Evolutionary conservation across 192 early-diverging fungal genomes (phyloP), one percentile per base, ranked within the genome.

Genomic region (Entomortierella beljakovae): DNA sequence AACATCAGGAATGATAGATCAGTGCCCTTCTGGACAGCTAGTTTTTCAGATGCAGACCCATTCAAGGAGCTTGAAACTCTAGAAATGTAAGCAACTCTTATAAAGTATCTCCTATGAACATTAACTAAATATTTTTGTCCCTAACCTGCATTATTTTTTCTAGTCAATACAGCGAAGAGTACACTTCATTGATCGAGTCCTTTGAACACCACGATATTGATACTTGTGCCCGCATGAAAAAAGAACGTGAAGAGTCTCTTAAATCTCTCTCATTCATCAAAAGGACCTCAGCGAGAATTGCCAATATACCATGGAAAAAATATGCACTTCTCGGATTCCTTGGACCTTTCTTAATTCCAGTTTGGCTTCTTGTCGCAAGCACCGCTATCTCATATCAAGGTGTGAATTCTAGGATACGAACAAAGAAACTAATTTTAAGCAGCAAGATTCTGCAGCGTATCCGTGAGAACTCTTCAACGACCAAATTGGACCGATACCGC

Each of bases 21-120:
- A n/a, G 88, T 90, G 0, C 88, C 87, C 23, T 87, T 83, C 56
- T 90, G 88, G 88, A 90, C 88, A 0, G 87, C 87, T 16, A 81
- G 84, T 23, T 83, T 90, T 33, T 64, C 80, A 26, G 80, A 81
- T 34, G 72, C 76, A 10, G 68, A 87, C 64, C 81, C 82, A 18
- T 88, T 88, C 48, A 25, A 53, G n/a, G 62, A 83, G 8, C 37
- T 85, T 7, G 69, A 82, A 6, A 28, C 67, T 15, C 16, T 89
- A 20, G 77, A 83, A 20, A 68, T 89, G 87, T 89, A 85, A 68
- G 80, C 15, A n/a, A n/a, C n/a, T n/a, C n/a, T n/a, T n/a, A n/a
- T n/a, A n/a, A n/a, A n/a, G n/a, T n/a, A n/a, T n/a, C n/a, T n/a
- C n/a, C n/a, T n/a, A n/a, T n/a, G n/a, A n/a, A n/a, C n/a, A n/a